phyloP scores from a whole-genome alignment of 768 basidiomycete genomes.

The Tylopilus sp. region DNA sequence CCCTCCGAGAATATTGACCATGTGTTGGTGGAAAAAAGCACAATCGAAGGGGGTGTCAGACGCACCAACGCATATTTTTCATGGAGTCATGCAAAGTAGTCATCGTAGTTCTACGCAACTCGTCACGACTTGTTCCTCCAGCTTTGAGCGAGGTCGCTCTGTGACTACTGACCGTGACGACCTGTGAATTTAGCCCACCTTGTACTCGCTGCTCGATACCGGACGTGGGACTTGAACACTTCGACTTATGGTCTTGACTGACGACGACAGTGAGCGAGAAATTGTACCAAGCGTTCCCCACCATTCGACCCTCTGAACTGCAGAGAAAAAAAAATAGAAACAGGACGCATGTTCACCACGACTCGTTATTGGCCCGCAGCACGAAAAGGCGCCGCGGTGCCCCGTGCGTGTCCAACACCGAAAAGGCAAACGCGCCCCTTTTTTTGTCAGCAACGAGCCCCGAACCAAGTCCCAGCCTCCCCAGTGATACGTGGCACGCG shows the following conservation, averaged over 20 bases:
- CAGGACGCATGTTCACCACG: conserved; percentile 47
- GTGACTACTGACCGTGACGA: no score
- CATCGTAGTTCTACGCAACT: background rate
- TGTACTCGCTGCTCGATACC: no score
- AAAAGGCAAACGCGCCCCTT: conserved; percentile 71
- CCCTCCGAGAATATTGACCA: conserved; percentile 6
- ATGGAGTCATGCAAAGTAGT: no score
- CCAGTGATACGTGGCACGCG: no score
- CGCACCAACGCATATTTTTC: background rate
- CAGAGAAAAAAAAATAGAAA: background rate
- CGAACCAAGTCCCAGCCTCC: no score
- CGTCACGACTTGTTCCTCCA: background rate
- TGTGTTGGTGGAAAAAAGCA: background rate
- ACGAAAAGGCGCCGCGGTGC: conserved; percentile 64
- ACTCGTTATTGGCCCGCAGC: conserved; percentile 57
- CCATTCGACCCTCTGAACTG: background rate
- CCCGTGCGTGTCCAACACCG: conserved; percentile 49
- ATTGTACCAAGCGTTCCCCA: no score
- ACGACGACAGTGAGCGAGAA: background rate
- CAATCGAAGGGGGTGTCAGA: background rate
- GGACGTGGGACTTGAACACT: no score
- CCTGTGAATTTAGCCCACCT: no score
- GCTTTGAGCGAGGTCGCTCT: background rate
- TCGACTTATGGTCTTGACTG: background rate
- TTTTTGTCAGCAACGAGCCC: conserved; percentile 71